phyloP scores from a whole-genome alignment of 2,329 filamentous ascomycete genomes.

The Alternaria arborescens region DNA sequence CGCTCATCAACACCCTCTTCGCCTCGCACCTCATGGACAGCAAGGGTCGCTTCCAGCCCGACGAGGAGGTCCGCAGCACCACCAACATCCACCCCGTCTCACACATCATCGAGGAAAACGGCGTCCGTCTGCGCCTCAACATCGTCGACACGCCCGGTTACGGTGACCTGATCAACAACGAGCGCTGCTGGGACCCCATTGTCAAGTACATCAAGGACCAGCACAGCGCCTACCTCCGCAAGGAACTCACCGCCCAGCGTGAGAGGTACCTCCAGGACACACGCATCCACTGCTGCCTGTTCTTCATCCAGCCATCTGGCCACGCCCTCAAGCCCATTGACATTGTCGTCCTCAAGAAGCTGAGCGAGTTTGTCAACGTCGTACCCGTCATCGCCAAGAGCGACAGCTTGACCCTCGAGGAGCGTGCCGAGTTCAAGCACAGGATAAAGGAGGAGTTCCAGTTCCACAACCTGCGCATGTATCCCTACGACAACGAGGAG shows the following conservation, averaged over 20 bases:
- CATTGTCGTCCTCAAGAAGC: slow-evolving; percentile 99
- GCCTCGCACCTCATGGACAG: slow-evolving; percentile 99
- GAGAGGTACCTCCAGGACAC: slow-evolving; percentile 99
- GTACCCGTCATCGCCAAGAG: slow-evolving; percentile 99
- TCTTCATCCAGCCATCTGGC: slow-evolving; percentile 99
- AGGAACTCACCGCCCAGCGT: slow-evolving; percentile 98
- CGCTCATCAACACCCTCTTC: slow-evolving; percentile 99
- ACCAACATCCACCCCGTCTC: slow-evolving; percentile 98
- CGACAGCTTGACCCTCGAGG: slow-evolving; percentile 93
- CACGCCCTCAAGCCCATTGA: slow-evolving; percentile 99
- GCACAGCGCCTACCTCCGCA: slow-evolving; percentile 98
- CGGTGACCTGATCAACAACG: slow-evolving; percentile 98
- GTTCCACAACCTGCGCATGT: slow-evolving; percentile 99
- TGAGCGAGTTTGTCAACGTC: slow-evolving; percentile 98
- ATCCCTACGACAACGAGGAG: slow-evolving; percentile 99
- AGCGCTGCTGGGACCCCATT: slow-evolving; percentile 99
- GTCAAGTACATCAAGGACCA: slow-evolving; percentile 99
- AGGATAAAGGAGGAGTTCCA: slow-evolving; percentile 98
- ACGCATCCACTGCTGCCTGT: slow-evolving; percentile 98
- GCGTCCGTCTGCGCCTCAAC: slow-evolving; percentile 94
- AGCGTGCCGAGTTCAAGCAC: slow-evolving; percentile 97
- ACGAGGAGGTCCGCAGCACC: slow-evolving; percentile 92
- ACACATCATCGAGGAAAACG: slow-evolving; percentile 99
- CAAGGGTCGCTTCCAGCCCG: slow-evolving; percentile 91
- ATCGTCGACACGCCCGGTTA: slow-evolving; percentile 99